phyloP scores from a whole-genome alignment of 805 yeast genomes.

The Starmera amethionina region DNA sequence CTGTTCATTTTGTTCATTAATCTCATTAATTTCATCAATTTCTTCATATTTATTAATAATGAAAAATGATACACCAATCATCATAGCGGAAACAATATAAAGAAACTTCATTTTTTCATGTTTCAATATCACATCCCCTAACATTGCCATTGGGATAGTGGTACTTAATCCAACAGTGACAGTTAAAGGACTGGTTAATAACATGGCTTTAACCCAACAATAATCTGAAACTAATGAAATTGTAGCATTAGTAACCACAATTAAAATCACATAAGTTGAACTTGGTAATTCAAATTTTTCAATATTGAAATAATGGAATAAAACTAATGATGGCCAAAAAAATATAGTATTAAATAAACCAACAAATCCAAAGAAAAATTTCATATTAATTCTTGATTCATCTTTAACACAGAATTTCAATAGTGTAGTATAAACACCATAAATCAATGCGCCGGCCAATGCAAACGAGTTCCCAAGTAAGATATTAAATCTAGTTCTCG shows the following conservation, averaged over 20 bases:
- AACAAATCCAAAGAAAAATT: slow-evolving; percentile 88
- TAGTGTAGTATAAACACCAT: slow-evolving; percentile 84
- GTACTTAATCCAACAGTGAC: slow-evolving; percentile 92
- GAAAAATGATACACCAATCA: slow-evolving; percentile 77
- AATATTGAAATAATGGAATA: slow-evolving; percentile 51
- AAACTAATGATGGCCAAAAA: slow-evolving; percentile 73
- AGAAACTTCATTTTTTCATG: slow-evolving; percentile 47
- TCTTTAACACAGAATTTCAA: slow-evolving; percentile 63
- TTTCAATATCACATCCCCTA: slow-evolving; percentile 76
- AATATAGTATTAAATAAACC: slow-evolving; percentile 70
- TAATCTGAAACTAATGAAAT: slow-evolving; percentile 84
- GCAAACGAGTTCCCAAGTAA: slow-evolving; percentile 75
- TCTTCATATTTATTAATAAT: slow-evolving; percentile 74
- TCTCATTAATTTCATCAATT: slow-evolving; percentile 32
- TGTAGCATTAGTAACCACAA: slow-evolving; percentile 56
- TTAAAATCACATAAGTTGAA: slow-evolving; percentile 34
- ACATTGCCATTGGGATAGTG: slow-evolving; percentile 90
- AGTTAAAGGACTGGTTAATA: slow-evolving; percentile 86
- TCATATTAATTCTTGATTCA: slow-evolving; percentile 74
- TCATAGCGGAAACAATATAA: slow-evolving; percentile 70
- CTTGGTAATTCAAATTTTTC: slow-evolving; percentile 72
- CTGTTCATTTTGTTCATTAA: too few relatives aligned
- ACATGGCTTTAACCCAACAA: slow-evolving; percentile 93
- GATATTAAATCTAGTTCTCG: slow-evolving; percentile 18
- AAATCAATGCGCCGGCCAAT: slow-evolving; percentile 75